Base-by-base conservation (phyloP, 768 basidiomycete species). In the Amanita fuliginea region DNA sequence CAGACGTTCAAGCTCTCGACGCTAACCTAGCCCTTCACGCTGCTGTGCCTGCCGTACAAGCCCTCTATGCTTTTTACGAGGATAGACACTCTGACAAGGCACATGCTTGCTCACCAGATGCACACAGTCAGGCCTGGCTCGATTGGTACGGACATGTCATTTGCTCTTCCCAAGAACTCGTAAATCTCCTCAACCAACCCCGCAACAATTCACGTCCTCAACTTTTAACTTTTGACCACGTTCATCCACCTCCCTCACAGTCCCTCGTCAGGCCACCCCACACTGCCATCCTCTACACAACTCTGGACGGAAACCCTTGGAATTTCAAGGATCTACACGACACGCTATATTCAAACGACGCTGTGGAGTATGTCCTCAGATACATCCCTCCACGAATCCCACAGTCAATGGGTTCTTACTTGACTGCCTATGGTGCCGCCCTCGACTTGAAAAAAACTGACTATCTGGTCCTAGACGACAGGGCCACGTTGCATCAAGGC, bases 371-470 rank as follows among this genome's bases (percentile, higher is more conserved):
- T 57, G 71, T 93, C 26, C 73, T 92, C 46, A 77, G 92, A n/a
- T 78, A 80, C 49, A 67, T 76, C 3, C 80, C 83, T 3, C 70
- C 77, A 3, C 26, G 30, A 13, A 22, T 33, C 4, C 5, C n/a
- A 7, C 24, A 21, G 13, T 18, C 18, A 18, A 47, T 49, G 4
- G 51, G 65, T 4, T 75, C 65, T 51, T 72, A 75, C 58, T 68
- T 99, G 6, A 81, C 86, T 3, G 95, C 95, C 4, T 99, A 91
- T 57, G 96, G 96, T 3, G 94, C 94, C 6, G 75, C 86, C 18
- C 69, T 99, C 47, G 91, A 95, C 56, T 65, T 99, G 57, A 99
- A 99, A 72, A 96, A 94, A 69, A 96, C 80, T 74, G 96, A 99
- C 58, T 99, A 98, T 61, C 76, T 97, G 10, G 92, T 85, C 3